These are phyloP conservation scores for Nicotiana noctiflora DNA, from an alignment of 257 asterid genomes.

Conservation along the genomic window DNA sequence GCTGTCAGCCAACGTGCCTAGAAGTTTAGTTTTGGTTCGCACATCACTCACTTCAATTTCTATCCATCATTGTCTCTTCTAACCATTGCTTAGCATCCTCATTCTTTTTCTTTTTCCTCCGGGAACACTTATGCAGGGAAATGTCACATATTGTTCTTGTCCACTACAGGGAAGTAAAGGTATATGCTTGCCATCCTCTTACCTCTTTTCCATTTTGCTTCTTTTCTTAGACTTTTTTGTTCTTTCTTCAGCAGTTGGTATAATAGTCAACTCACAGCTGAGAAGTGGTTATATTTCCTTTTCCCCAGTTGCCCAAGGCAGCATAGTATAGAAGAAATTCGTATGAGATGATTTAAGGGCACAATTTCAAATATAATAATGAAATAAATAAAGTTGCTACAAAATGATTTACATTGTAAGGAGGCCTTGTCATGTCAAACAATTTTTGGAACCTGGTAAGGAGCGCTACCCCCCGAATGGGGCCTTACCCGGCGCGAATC, in stretches of 20 bases:
- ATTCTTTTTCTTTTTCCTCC: conserved; percentile 15
- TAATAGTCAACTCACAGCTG: background rate
- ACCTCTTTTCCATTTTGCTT: conserved; percentile 8
- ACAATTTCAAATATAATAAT: background rate
- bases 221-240: conserved; percentile 1
- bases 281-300: background rate
- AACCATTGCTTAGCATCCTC: background rate
- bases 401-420: background rate
- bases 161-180: conserved; percentile 96
- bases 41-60: background rate
- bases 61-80: conserved; percentile 5
- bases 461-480: no score
- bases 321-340: background rate
- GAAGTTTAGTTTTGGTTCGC: background rate
- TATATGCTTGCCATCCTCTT: conserved; percentile 25
- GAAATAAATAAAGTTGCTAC: background rate
- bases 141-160: conserved; percentile 88
- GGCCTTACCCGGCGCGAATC: no score
- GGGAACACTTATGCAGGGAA: conserved; percentile 44
- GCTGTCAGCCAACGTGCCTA: background rate
- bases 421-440: background rate
- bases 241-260: background rate
- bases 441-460: background rate
- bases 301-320: background rate
- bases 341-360: background rate